Base-by-base conservation (phyloP, 495 filamentous ascomycete genomes). In the Aspergillus homomorphus region DNA sequence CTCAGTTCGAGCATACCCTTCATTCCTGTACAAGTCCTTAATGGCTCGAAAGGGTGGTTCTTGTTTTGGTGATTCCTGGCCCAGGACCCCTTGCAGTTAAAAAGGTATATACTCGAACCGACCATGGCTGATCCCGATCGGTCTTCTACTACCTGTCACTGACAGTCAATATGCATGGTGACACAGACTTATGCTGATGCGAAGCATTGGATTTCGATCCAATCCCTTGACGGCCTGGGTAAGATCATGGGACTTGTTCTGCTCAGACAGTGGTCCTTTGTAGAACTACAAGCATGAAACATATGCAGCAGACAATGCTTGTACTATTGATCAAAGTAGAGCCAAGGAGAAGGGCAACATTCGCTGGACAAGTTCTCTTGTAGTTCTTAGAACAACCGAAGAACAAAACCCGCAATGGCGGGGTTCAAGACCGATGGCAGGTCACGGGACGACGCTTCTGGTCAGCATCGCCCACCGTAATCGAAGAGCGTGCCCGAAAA, bases 371-470 rank as follows among this genome's bases (percentile, higher is more conserved):
- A 21, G 18, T 5, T 50, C 21, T 24, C 14, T 15, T 22, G 46
- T 24, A 22, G 15, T 50, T 15, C 14, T 50, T 24, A 30, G 49
- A 22, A 51, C 20, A 9, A 10, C 21, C 19, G 50, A 38, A 41
- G 30, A 38, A 21, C 26, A 28, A 28, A n/a, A 28, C 9, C 26
- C 26, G 26, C 26, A 38, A 62, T 60, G 56, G 66, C 66, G 66
- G 66, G 62, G 66, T 54, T 9, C 33, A 62, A 26, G 14, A 23
- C 28, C 21, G 19, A 33, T 1, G 51, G 19, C 53, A 44, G 42
- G 62, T 68, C 66, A 68, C 66, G 62, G 53, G 66, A 65, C 45
- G 22, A 45, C 66, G 45, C 16, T 22, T 41, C 16, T 64, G 64
- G 67, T 62, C 44, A 12, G 12, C 19, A 19, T 42, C 46, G 33